Base-by-base conservation (phyloP, 2,329 filamentous ascomycete genomes). In the Aspergillus glaucus region DNA sequence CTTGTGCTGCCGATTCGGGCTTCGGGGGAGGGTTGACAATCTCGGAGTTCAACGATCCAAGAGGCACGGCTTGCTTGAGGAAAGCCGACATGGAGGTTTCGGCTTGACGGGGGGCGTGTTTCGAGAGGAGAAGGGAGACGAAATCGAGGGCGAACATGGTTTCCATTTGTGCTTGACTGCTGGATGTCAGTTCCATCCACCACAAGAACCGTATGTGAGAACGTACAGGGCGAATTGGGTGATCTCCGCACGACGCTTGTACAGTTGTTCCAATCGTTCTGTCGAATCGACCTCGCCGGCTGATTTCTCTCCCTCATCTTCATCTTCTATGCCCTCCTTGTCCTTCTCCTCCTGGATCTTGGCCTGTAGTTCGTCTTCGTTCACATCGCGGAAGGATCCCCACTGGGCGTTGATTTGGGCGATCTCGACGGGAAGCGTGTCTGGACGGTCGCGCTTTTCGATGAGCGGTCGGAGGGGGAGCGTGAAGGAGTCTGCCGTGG, bases 101-200 rank as follows among this genome's bases (percentile, higher is more conserved):
- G 4, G 85, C 87, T 55, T 85, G 81, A 7, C 79, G 80, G 0
- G 88, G 86, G n/a, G 76, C 76, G 62, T 93, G 81, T 65, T 90
- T 91, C n/a, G 88, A 88, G 14, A 93, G 76, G 1, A 95, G 76
- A 6, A 95, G 79, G 26, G 90, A 95, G 48, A 95, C 73, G 59
- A 91, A 88, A 65, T 95, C 88, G 59, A 94, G 81, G 6, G 85
- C 82, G 51, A 87, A 77, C 62, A 86, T 76, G 37, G 71, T 62
- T 57, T 75, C 72, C 61, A 70, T 69, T 47, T 74, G 71, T 28
- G 72, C 69, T 55, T 72, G 66, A 45, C 72, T 75, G 50, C 17
- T 36, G 12, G 14, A 3, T 12, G 17, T 32, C 19, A 22, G 30
- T 32, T 22, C 30, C 30, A 15, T 21, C 15, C 43, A 19, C 14